A percentile compares a stretch with the other conserved stretches of the same genome.
phyloP scores from a whole-genome alignment of 164 flowering plant species.

The Sedum album region DNA sequence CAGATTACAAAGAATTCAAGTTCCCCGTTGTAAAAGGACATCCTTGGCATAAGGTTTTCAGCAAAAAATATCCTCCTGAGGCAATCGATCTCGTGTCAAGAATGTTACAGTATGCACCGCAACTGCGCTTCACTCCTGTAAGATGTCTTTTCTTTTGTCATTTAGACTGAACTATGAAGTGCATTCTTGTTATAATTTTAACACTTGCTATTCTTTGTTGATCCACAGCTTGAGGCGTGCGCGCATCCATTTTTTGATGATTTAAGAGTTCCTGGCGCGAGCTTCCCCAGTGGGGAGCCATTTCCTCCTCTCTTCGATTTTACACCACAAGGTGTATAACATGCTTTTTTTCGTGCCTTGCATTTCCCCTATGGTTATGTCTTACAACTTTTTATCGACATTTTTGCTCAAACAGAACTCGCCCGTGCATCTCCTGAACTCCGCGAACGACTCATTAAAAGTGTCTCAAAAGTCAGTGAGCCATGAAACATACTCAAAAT shows the following conservation, averaged over 20 bases:
- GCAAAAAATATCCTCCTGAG: conserved; percentile 72
- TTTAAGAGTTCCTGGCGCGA: conserved; percentile 61
- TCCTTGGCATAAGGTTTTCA: too few species aligned
- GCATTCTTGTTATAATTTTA: neutral
- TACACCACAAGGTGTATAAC: conserved; percentile 65
- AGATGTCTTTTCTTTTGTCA: conserved; percentile 16
- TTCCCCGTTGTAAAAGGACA: too few species aligned
- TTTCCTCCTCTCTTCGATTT: conserved; percentile 80
- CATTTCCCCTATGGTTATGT: neutral
- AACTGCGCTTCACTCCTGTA: conserved; percentile 81
- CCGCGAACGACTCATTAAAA: too few species aligned
- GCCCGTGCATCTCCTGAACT: neutral
- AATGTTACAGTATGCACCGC: conserved; percentile 91
- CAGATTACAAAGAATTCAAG: too few species aligned
- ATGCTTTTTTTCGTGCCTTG: neutral
- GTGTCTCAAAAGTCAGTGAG: too few species aligned
- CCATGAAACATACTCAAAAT: too few species aligned
- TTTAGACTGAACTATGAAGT: neutral
- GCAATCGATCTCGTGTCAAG: conserved; percentile 83
- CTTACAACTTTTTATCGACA: neutral
- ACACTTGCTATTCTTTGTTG: neutral
- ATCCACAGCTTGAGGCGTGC: conserved; percentile 79
- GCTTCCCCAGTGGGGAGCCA: conserved; percentile 65
- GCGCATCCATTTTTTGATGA: conserved; percentile 88
- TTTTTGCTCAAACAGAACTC: neutral